Base-by-base conservation (phyloP, 148 eudicot species). In the Gaultheria prostrata region DNA sequence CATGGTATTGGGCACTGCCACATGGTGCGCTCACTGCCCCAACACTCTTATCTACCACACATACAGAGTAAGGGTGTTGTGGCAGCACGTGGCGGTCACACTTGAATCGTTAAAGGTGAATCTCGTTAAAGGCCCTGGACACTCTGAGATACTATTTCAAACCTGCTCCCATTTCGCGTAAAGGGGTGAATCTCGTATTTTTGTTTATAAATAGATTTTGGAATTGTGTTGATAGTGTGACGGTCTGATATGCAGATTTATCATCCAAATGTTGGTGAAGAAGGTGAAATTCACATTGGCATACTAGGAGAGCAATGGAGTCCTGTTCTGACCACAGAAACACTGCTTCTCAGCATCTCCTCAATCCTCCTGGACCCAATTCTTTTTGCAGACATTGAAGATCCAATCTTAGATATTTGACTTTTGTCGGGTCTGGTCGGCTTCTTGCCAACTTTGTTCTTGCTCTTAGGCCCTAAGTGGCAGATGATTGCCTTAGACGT, bases 211-310 rank as follows among this genome's bases (percentile, higher is more conserved):
- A n/a, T 50, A 13, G n/a, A 50, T 49, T 50, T 46, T 49, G 61
- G n/a, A 26, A 77, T 20, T 74, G 50, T 8, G 7, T 75, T 75
- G 54, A 75, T 46, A 45, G 51, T 0, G 78, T 11, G 32, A 43
- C n/a, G 61, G 80, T 77, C 15, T 51, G 35, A 30, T 77, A 2
- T 20, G 81, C 81, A 79, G 81, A n/a, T 79, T 56, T 79, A 79
- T 57, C 81, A 79, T 79, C 81, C 81, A 57, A 56, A 79, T 21
- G 33, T 79, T 17, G 13, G 5, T 4, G 17, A 33, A 57, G 81
- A 79, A 56, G 81, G 81, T 17, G 10, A 1, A 35, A 57, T 79
- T 32, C 2, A 32, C 53, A 20, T 79, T 18, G 14, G 35, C 69
- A 56, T 79, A 78, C 80, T 78, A 1, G 28, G 70, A 79, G 81